Evolutionary conservation across 2,329 filamentous ascomycete species (phyloP).

Genomic region (Fusarium nodosum): DNA sequence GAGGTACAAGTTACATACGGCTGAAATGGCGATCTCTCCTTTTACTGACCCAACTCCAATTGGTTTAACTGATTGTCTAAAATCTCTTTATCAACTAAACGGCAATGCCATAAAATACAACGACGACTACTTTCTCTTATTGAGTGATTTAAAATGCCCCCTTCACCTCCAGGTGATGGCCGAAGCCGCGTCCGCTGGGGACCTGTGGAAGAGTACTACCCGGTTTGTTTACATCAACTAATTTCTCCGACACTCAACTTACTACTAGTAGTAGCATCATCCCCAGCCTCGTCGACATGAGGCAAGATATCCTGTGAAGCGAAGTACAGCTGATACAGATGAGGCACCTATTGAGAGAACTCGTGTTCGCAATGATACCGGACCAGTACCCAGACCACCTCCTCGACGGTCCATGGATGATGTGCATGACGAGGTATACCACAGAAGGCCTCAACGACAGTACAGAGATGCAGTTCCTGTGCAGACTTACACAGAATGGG

Average conservation of each 20-base stretch:
- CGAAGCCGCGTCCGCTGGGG: conserved; percentile 40
- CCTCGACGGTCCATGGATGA: conserved; percentile 18
- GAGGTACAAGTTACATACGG: conserved; percentile 12
- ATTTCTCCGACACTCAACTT: conserved; percentile 3
- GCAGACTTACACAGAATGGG: conserved; percentile 3
- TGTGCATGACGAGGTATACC: background rate
- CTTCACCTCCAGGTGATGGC: conserved; percentile 19
- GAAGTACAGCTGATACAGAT: conserved; percentile 25
- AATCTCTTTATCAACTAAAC: background rate
- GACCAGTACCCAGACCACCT: background rate
- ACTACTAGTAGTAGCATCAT: conserved; percentile 18
- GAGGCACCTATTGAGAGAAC: conserved; percentile 1
- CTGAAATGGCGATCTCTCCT: conserved; percentile 6
- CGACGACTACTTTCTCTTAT: background rate
- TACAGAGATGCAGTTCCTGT: conserved; percentile 1
- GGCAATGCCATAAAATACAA: background rate
- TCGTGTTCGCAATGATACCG: conserved; percentile 15
- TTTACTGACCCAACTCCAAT: background rate
- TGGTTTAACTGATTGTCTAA: background rate
- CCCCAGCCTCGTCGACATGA: conserved; percentile 18
- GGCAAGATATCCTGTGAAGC: conserved; percentile 14
- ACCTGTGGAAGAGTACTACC: conserved; percentile 34
- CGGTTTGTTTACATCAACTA: conserved; percentile 31
- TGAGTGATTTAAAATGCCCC: conserved; percentile 17
- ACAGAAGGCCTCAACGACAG: background rate